These are phyloP conservation scores for Panellus pusillus DNA, from an alignment of 768 basidiomycete species.

Conservation along the genomic window DNA sequence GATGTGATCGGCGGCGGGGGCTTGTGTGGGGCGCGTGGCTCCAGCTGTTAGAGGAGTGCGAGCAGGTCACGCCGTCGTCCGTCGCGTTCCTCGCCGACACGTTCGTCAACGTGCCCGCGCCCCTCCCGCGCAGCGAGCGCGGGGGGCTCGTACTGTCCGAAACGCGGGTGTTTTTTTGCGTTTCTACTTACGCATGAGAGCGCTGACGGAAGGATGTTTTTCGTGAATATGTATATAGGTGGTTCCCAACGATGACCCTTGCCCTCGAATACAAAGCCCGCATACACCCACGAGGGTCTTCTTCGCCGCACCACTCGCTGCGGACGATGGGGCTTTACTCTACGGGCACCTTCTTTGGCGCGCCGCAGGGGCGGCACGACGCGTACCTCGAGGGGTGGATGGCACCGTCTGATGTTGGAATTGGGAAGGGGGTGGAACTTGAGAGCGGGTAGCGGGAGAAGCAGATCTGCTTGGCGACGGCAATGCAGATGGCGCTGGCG, in stretches of 20 bases:
- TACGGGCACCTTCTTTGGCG: slow-evolving; percentile 49
- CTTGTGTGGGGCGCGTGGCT: slow-evolving; percentile 63
- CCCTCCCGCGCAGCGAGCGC: slow-evolving; percentile 50
- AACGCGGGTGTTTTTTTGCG: not conserved
- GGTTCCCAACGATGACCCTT: slow-evolving; percentile 65
- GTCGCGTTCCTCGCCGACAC: slow-evolving; percentile 61
- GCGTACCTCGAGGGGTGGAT: slow-evolving; percentile 64
- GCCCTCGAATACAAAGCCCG: slow-evolving; percentile 64
- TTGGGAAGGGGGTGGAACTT: slow-evolving; percentile 43
- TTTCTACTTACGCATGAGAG: too few species aligned
- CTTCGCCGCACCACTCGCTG: slow-evolving; percentile 37
- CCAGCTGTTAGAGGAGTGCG: slow-evolving; percentile 40
- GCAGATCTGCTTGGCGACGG: slow-evolving; percentile 62
- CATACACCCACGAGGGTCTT: slow-evolving; percentile 50
- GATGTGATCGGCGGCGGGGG: slow-evolving; percentile 61
- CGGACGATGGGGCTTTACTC: slow-evolving; percentile 62
- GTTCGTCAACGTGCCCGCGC: slow-evolving; percentile 42
- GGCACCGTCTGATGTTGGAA: slow-evolving; percentile 55
- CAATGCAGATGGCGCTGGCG: slow-evolving; percentile 60
- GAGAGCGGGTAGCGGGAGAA: slow-evolving; percentile 55
- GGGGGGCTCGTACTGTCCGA: slow-evolving; percentile 30
- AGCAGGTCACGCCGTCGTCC: slow-evolving; percentile 46
- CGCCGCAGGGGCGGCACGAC: slow-evolving; percentile 60
- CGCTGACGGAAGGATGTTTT: too few species aligned
- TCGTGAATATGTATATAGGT: too few species aligned